Evolutionary conservation across 352 stramenopile genomes (phyloP).

Genomic region (Phytophthora megakarya): DNA sequence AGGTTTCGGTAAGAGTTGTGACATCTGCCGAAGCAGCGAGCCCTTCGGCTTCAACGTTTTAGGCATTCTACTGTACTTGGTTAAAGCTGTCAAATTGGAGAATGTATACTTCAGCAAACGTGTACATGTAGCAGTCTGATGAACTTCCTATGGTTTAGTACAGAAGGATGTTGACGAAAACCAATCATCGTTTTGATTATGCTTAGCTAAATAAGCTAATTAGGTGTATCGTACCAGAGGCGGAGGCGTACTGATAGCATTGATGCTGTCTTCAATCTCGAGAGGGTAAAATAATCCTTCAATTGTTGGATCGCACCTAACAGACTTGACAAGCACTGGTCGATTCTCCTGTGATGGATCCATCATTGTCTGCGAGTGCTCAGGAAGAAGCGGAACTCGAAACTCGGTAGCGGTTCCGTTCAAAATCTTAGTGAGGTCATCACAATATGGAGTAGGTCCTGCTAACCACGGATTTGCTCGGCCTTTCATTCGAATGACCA

Average conservation of each 20-base stretch:
- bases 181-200: too few relatives aligned
- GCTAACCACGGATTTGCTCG: not conserved
- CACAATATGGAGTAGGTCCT: slow-evolving; percentile 1
- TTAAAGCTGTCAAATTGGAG: not conserved
- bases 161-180: too few relatives aligned
- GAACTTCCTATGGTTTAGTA: too few relatives aligned
- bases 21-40: not conserved
- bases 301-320: not conserved
- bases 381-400: not conserved
- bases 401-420: slow-evolving; percentile 4
- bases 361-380: slow-evolving; percentile 16
- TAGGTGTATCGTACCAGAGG: not conserved
- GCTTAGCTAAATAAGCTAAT: too few relatives aligned
- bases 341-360: slow-evolving; percentile 10
- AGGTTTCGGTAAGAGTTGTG: not conserved
- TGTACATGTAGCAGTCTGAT: too few relatives aligned
- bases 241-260: slow-evolving; percentile 9
- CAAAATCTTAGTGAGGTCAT: slow-evolving; percentile 8
- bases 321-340: not conserved
- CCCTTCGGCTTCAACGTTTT: not conserved
- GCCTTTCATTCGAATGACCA: not conserved
- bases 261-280: slow-evolving; percentile 5
- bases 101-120: not conserved
- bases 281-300: slow-evolving; percentile 13
- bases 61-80: not conserved